Conservation (phyloP, 257 asterid genomes). For the Paraleonurus japonicus region DNA sequence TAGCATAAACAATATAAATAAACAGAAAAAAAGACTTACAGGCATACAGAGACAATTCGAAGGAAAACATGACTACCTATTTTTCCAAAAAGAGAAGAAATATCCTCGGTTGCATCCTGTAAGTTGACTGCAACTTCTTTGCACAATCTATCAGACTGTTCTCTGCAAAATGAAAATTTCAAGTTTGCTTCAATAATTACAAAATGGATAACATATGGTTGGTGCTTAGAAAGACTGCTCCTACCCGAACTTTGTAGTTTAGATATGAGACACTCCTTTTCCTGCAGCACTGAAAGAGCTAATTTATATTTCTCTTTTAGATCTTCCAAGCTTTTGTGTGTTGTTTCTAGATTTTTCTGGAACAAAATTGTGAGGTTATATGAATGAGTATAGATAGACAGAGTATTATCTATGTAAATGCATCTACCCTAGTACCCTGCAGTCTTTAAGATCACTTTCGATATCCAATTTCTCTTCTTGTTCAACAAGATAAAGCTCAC, state of each 20-base stretch:
- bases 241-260: conserved; percentile 67
- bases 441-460: conserved; percentile 61
- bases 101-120: conserved; percentile 67
- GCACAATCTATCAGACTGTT: conserved; percentile 58
- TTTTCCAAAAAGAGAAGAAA: conserved; percentile 58
- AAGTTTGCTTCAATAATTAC: conserved; percentile 5
- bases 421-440: conserved; percentile 52
- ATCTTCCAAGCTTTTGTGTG: conserved; percentile 49
- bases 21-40: background rate
- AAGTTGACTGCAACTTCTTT: conserved; percentile 56
- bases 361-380: conserved; percentile 19
- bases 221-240: background rate
- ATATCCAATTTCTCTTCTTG: conserved; percentile 67
- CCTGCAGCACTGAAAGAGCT: conserved; percentile 52
- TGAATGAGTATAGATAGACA: conserved; percentile 5
- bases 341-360: conserved; percentile 56
- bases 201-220: background rate
- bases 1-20: background rate
- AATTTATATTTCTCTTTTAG: conserved; percentile 52
- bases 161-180: conserved; percentile 44
- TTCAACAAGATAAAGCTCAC: conserved; percentile 65
- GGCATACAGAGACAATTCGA: background rate
- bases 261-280: conserved; percentile 57
- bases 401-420: conserved; percentile 12
- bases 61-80: conserved; percentile 43